Evolutionary conservation across 2,329 filamentous ascomycete genomes (phyloP).

Genomic region (Aspergillus ibericus): DNA sequence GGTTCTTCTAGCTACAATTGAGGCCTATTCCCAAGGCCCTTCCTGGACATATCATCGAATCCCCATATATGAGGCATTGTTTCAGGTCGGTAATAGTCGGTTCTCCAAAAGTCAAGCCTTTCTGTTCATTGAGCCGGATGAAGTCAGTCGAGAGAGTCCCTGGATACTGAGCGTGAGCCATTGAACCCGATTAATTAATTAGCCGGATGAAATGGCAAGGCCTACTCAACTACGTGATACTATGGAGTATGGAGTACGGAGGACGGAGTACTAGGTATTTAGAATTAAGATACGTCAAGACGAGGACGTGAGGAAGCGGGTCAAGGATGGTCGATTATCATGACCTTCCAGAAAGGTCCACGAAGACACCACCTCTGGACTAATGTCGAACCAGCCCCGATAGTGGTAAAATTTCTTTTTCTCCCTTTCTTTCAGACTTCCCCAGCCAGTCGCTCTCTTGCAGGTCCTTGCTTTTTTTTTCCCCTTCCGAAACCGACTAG

Average conservation of each 20-base stretch:
- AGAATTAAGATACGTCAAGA: no score
- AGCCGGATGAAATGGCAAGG: no score
- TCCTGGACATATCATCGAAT: no score
- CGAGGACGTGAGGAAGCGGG: background rate
- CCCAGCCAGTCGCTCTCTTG: background rate
- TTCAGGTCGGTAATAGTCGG: background rate
- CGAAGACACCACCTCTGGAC: background rate
- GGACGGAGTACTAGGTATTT: no score
- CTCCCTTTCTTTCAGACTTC: background rate
- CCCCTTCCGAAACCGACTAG: background rate
- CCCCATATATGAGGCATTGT: background rate
- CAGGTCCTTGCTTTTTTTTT: background rate
- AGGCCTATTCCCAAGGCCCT: no score
- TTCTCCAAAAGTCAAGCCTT: background rate
- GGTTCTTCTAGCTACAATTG: no score
- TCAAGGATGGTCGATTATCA: slow-evolving; percentile 1
- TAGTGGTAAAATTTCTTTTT: background rate
- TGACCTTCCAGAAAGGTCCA: slow-evolving; percentile 1
- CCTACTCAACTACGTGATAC: no score
- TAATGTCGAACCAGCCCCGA: background rate
- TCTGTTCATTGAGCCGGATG: background rate
- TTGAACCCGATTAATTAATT: background rate
- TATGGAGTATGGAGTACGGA: no score
- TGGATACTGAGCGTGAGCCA: background rate
- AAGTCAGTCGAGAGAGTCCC: background rate